These are phyloP conservation scores for Tetradesmus lagerheimii DNA, from an alignment of 139 green algal genomes.

Conservation along the genomic window DNA sequence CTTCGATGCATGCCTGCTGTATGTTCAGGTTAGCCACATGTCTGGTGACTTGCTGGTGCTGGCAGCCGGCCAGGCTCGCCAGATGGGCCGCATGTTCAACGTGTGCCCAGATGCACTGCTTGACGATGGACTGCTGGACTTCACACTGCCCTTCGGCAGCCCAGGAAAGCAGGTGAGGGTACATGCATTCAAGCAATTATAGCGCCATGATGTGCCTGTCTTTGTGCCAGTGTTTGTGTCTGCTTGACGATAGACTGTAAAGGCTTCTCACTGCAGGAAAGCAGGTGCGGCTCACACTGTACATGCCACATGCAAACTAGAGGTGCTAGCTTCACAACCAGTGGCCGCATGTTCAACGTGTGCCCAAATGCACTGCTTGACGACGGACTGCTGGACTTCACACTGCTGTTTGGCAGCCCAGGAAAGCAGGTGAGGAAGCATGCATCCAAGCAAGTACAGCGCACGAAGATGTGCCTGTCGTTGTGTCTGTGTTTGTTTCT, in stretches of 20 bases:
- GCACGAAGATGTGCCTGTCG: too few relatives aligned
- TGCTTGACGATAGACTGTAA: too few relatives aligned
- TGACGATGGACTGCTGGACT: slow-evolving; percentile 67
- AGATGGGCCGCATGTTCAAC: slow-evolving; percentile 49
- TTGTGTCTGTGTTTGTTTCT: too few relatives aligned
- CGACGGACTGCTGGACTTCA: slow-evolving; percentile 65
- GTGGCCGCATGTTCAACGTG: slow-evolving; percentile 38
- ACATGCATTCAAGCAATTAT: too few relatives aligned
- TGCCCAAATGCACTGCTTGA: slow-evolving; percentile 65
- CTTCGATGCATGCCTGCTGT: background rate
- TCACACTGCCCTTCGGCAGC: slow-evolving; percentile 48
- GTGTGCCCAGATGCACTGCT: slow-evolving; percentile 62
- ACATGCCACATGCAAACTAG: too few relatives aligned
- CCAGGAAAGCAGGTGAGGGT: slow-evolving; percentile 8
- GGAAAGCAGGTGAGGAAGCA: slow-evolving; percentile 15
- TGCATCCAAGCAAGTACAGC: too few relatives aligned
- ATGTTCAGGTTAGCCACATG: background rate
- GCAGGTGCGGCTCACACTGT: too few relatives aligned
- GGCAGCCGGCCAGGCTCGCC: slow-evolving; percentile 33
- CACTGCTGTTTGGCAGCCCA: slow-evolving; percentile 40
- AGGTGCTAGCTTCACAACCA: too few relatives aligned
- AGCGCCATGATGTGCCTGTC: too few relatives aligned
- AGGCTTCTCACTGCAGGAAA: too few relatives aligned
- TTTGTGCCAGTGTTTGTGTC: too few relatives aligned
- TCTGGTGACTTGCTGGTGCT: slow-evolving; percentile 38